Conservation (phyloP, 2,329 filamentous ascomycete species). For the Cladosporium sp. region DNA sequence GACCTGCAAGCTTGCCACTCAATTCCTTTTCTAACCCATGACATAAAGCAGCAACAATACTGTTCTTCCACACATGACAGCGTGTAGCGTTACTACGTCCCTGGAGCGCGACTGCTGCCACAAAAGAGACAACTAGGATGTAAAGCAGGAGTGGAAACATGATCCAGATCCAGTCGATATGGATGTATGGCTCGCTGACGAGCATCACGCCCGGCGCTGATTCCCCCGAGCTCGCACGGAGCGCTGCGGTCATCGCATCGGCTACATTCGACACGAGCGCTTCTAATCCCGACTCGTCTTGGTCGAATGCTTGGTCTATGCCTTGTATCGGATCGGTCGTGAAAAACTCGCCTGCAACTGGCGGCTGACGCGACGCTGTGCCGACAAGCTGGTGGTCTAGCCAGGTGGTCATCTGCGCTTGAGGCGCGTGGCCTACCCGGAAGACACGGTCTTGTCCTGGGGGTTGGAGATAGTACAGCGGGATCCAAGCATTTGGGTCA, state of each 20-base stretch:
- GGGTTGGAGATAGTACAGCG: background rate
- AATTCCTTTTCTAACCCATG: background rate
- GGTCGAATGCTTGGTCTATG: background rate
- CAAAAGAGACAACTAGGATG: background rate
- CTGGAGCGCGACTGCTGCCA: background rate
- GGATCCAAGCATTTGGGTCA: background rate
- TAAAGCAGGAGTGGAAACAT: background rate
- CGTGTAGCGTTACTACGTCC: background rate
- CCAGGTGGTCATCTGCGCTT: background rate
- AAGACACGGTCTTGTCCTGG: background rate
- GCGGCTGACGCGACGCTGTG: background rate
- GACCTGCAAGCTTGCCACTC: background rate
- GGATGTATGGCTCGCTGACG: background rate
- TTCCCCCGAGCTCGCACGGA: background rate
- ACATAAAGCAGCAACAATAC: background rate
- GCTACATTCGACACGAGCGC: background rate
- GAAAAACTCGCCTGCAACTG: background rate
- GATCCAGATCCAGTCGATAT: background rate
- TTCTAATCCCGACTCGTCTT: background rate
- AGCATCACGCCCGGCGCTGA: background rate
- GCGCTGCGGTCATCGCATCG: background rate
- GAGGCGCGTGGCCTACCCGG: background rate
- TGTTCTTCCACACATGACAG: conserved; percentile 3
- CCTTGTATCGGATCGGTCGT: background rate
- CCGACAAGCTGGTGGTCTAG: background rate